These are phyloP conservation scores for Ophiostoma angusticollis DNA, from an alignment of 2,329 filamentous ascomycete genomes.

Conservation along the genomic window DNA sequence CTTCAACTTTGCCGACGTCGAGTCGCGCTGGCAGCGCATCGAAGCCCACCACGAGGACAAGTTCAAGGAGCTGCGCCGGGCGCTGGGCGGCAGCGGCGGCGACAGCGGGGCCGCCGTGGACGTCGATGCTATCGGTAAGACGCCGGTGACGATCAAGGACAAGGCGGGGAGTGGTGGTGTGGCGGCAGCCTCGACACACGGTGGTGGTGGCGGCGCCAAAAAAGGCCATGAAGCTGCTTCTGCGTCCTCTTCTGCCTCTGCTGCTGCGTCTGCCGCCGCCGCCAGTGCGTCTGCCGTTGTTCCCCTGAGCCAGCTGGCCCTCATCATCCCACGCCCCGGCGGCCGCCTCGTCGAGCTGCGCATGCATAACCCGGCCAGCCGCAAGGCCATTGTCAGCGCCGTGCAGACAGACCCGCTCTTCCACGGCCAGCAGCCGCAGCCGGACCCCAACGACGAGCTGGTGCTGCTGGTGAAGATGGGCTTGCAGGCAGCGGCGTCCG, in stretches of 20 bases:
- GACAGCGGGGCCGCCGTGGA: constrained; percentile 10
- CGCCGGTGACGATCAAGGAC: constrained; percentile 8
- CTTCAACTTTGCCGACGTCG: constrained; percentile 14
- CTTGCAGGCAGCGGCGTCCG: constrained; percentile 18
- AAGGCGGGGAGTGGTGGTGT: not conserved
- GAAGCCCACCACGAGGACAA: constrained; percentile 12
- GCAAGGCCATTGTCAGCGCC: constrained; percentile 15
- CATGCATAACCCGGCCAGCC: constrained; percentile 13
- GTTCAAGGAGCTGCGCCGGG: constrained; percentile 13
- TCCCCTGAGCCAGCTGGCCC: constrained; percentile 14
- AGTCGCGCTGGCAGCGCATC: constrained; percentile 14
- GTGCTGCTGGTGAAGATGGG: constrained; percentile 44
- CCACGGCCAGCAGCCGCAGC: constrained; percentile 27
- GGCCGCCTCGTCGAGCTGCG: constrained; percentile 16
- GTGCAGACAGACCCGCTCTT: constrained; percentile 14
- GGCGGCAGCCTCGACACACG: no score
- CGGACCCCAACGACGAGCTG: constrained; percentile 43
- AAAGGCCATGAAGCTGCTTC: no score
- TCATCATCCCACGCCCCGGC: constrained; percentile 14
- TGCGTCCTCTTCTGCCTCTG: no score
- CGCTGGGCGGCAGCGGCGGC: constrained; percentile 4
- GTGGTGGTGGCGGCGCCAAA: not conserved
- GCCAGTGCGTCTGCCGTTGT: not conserved
- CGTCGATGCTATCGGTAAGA: constrained; percentile 13
- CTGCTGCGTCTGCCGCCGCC: not conserved